phyloP scores from a whole-genome alignment of 306 rosid genomes.

The Ceratonia siliqua region DNA sequence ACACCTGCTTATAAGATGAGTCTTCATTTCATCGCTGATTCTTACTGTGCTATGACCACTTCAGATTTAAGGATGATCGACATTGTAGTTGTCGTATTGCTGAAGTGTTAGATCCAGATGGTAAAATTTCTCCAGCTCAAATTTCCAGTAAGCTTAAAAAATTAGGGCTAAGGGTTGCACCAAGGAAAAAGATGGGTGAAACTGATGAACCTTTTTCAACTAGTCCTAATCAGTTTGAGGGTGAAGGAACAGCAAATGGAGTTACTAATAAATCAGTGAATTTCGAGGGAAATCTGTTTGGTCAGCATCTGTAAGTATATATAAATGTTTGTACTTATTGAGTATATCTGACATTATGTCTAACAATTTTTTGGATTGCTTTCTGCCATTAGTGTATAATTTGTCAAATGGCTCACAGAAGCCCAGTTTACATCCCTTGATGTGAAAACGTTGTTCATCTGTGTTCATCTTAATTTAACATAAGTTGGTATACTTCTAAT shows the following conservation, averaged over 20 bases:
- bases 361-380: background rate
- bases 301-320: constrained; percentile 57
- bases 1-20: constrained; percentile 9
- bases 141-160: constrained; percentile 68
- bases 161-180: constrained; percentile 59
- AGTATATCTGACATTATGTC: constrained; percentile 8
- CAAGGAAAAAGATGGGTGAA: constrained; percentile 48
- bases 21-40: constrained; percentile 18
- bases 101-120: constrained; percentile 68
- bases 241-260: constrained; percentile 34
- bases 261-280: constrained; percentile 35
- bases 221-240: constrained; percentile 45
- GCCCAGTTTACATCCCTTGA: background rate
- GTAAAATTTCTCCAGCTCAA: constrained; percentile 68
- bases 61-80: constrained; percentile 70
- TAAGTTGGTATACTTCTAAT: background rate
- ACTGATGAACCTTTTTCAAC: constrained; percentile 34
- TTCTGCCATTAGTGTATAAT: background rate
- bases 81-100: constrained; percentile 70
- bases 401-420: background rate
- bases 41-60: constrained; percentile 26
- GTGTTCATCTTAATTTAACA: constrained; percentile 16
- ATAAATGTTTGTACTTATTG: constrained; percentile 24
- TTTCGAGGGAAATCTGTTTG: constrained; percentile 42
- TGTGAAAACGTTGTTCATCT: background rate